Base-by-base conservation (phyloP, 331 rosid species). In the Arachis monticola region DNA sequence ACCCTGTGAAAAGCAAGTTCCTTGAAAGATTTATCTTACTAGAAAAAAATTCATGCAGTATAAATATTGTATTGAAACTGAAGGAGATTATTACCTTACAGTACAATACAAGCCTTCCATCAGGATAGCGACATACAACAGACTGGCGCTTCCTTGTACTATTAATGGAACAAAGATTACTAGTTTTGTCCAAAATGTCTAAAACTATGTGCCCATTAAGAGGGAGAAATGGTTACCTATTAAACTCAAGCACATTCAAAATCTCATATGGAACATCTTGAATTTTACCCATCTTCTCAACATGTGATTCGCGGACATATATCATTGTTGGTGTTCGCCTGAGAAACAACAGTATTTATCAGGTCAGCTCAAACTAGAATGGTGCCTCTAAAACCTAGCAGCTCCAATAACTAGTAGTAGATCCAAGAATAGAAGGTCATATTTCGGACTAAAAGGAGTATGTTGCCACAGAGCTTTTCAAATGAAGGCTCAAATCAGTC, bases 121-220 rank as follows among this genome's bases (percentile, higher is more conserved):
- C 93, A 11, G 93, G 94, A 85, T 86, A 92, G 51, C 97, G 97
- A 66, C 99, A 94, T 72, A 94, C 91, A 76, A 94, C 99, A 64
- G 99, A 94, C 82, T 94, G 99, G 57, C 99, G 99, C 89, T 94
- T 94, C 90, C 99, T 86, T 46, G 92, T 90, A 86, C 99, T 94
- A 81, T 66, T 64, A 71, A 57, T 65, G 14, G 67, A 79, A 73
- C 72, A 85, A 67, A 60, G 68, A 64, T 70, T 59, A 55, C 40
- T 64, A 64, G 60, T 41, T 50, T 56, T 65, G 40, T 74, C 61
- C 14, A 40, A 75, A 68, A 83, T 56, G 62, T 27, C 45, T 27
- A 50, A 27, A 52, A 55, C 59, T 53, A 30, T 30, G 62, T 17
- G 62, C 22, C 60, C 69, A 4, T 47, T 40, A 48, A 50, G 69